Percentiles rank a stretch among this genome's conserved stretches.
Evolutionary conservation across 345 rosid genomes (phyloP).

Genomic region (Euphorbia pulcherrima): DNA sequence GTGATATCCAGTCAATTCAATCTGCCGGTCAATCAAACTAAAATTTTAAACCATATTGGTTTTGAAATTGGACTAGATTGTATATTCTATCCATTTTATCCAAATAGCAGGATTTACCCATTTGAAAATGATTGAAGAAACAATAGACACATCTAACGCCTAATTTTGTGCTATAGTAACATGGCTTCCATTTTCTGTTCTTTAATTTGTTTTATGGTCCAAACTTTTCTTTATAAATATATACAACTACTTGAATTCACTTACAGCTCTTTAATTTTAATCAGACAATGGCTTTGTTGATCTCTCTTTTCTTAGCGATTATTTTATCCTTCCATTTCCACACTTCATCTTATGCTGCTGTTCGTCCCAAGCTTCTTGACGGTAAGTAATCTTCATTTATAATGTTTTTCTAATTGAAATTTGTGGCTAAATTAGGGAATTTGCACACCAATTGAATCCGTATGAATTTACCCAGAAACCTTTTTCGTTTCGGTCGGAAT

Average conservation of each 20-base stretch:
- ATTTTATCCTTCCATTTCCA: slow-evolving; percentile 10
- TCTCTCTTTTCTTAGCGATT: slow-evolving; percentile 13
- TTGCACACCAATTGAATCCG: no score
- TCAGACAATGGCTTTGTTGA: slow-evolving; percentile 23
- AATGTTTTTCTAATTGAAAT: no score
- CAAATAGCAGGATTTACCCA: no score
- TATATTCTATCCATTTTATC: no score
- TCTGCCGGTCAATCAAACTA: no score
- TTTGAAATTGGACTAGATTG: no score
- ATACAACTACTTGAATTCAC: neutral
- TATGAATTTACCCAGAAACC: no score
- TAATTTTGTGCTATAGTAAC: slow-evolving; percentile 8
- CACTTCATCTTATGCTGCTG: slow-evolving; percentile 8
- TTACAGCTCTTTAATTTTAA: neutral
- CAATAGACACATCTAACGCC: slow-evolving; percentile 12
- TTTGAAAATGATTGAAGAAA: neutral
- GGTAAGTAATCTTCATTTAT: slow-evolving; percentile 27
- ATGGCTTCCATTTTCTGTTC: neutral
- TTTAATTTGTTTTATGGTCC: neutral
- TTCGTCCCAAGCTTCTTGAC: slow-evolving; percentile 25
- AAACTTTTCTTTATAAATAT: neutral
- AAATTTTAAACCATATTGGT: no score
- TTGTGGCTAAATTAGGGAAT: no score
- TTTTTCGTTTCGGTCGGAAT: no score
- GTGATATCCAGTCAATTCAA: no score